Percentiles rank a stretch among this genome's conserved stretches.
These are phyloP conservation scores for Candida incommunis DNA, from an alignment of 805 yeast genomes.

Conservation along the genomic window DNA sequence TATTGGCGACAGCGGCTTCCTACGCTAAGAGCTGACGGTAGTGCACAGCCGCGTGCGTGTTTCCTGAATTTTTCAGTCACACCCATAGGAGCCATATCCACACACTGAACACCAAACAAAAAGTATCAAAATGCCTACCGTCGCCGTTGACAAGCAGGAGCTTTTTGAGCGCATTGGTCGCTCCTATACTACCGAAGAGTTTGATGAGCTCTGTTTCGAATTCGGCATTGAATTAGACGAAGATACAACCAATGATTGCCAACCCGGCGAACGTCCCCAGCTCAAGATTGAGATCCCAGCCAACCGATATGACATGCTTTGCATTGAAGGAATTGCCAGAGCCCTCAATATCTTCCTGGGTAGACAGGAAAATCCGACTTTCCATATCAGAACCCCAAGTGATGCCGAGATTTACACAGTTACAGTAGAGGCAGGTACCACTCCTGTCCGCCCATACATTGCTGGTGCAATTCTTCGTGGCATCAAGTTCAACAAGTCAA, in stretches of 20 bases:
- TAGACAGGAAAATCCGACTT: conserved; percentile 46
- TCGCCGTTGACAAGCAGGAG: conserved; percentile 89
- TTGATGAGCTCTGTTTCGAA: conserved; percentile 94
- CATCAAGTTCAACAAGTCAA: conserved; percentile 64
- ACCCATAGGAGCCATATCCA: neutral
- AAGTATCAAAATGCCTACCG: conserved; percentile 67
- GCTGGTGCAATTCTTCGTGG: conserved; percentile 89
- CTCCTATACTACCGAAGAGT: conserved; percentile 61
- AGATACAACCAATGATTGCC: conserved; percentile 74
- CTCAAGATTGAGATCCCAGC: conserved; percentile 95
- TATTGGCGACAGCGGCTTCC: too few relatives aligned
- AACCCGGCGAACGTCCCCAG: conserved; percentile 93
- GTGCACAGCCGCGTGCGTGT: too few relatives aligned
- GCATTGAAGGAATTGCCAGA: conserved; percentile 96
- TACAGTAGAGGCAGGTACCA: conserved; percentile 64
- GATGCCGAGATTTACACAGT: conserved; percentile 42
- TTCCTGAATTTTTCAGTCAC: conserved; percentile 1
- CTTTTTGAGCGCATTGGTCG: conserved; percentile 65
- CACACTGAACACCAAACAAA: neutral
- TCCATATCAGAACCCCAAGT: conserved; percentile 39
- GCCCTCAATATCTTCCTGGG: conserved; percentile 87
- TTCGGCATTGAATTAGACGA: conserved; percentile 97
- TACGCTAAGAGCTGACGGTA: too few relatives aligned
- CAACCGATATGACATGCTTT: conserved; percentile 92
- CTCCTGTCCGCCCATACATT: conserved; percentile 75